Base-by-base conservation (phyloP, 495 filamentous ascomycete genomes). In the Podospora pseudocomata region DNA sequence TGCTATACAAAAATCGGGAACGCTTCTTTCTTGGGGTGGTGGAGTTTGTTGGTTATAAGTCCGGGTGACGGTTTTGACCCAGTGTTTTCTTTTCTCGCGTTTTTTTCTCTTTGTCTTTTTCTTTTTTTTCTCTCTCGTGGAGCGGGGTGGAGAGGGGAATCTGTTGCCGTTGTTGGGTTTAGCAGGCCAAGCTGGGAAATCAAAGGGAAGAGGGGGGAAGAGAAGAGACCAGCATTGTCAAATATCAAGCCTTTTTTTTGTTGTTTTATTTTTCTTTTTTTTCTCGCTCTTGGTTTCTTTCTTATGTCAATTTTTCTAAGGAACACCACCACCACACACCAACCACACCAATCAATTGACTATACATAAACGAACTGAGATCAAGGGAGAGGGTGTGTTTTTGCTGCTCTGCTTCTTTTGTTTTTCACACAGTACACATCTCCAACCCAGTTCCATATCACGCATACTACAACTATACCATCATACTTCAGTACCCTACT, bases 21-120 rank as follows among this genome's bases (percentile, higher is more conserved):
- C 56, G 60, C 32, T 59, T 66, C 19, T 66, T 66, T 71, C 20
- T 28, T 65, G 26, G 20, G 49, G 34, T 23, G 56, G 58, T 59
- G 66, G 64, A 68, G 68, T 72, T 72, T 74, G 39, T 49, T 49
- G 72, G 74, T 72, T 44, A 70, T 67, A 72, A 56, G 68, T 73
- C 66, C 32, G 66, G 67, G 64, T 56, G 63, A 67, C 66, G 65
- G 65, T 54, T 63, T 30, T 64, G 34, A 16, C 64, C 54, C 26
- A 49, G 34, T 63, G 49, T 55, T 58, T 23, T 60, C 60, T 67
- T 28, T 65, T 49, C 20, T 63, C 60, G 44, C 55, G 7, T 3
- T 49, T 49, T 39, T 39, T 49, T 49, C 39, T 49, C 27, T 26
- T 56, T 61, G 54, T 53, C 28, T 23, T 49, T 70, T n/a, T 23